phyloP scores from a whole-genome alignment of 257 asterid genomes.

The Nicotiana paniculata region DNA sequence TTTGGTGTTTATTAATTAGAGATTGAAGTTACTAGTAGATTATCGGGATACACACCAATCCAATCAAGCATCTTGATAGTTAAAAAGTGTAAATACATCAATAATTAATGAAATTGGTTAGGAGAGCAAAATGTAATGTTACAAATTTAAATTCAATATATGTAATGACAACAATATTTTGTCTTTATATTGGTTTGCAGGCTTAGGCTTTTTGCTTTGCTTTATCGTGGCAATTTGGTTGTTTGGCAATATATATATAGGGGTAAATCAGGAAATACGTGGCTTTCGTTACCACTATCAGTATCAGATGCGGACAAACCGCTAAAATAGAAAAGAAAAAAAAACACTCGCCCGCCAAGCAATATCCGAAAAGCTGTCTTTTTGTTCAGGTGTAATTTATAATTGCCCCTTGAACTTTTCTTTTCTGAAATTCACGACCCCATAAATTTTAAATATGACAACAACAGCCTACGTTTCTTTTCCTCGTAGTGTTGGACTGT shows the following conservation, averaged over 20 bases:
- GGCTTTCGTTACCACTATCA: neutral
- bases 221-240: neutral
- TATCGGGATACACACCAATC: too few species aligned
- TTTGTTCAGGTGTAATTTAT: neutral
- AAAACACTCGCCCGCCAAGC: neutral
- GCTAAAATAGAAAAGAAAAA: neutral
- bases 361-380: neutral
- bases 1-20: too few species aligned
- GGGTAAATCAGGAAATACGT: neutral
- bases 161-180: too few species aligned
- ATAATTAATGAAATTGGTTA: too few species aligned
- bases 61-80: too few species aligned
- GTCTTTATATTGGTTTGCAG: neutral
- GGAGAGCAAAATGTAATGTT: too few species aligned
- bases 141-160: too few species aligned
- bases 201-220: too few species aligned
- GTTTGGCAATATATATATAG: neutral
- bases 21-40: too few species aligned
- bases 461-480: neutral
- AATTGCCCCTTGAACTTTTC: neutral
- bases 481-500: neutral
- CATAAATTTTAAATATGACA: neutral
- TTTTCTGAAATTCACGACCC: neutral
- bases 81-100: too few species aligned
- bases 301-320: neutral